Evolutionary conservation across 306 rosid genomes (phyloP).

Genomic region (Sophora flavescens): DNA sequence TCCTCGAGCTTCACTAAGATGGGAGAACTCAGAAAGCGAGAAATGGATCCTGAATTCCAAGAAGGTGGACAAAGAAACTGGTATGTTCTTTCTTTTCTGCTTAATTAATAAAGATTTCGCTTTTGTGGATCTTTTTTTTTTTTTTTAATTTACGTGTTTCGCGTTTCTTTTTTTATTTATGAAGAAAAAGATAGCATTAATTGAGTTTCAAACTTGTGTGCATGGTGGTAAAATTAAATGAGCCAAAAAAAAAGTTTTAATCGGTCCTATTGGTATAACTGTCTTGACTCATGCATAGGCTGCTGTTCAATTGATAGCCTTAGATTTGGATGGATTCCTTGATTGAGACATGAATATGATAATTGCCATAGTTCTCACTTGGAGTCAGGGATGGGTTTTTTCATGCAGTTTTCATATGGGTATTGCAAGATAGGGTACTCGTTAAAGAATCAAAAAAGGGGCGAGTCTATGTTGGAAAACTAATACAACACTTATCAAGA

Average conservation of each 20-base stretch:
- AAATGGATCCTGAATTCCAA: conserved; percentile 80
- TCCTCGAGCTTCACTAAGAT: conserved; percentile 82
- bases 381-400: not conserved
- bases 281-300: not conserved
- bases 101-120: not conserved
- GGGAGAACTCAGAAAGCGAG: conserved; percentile 77
- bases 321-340: conserved; percentile 2
- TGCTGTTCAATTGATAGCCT: not conserved
- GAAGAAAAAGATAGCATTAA: not conserved
- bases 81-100: conserved; percentile 42
- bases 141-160: not conserved
- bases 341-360: conserved; percentile 16
- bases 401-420: not conserved
- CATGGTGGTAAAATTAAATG: too few relatives aligned
- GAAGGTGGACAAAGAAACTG: conserved; percentile 97
- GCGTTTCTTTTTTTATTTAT: too few relatives aligned
- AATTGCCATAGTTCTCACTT: not conserved
- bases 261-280: not conserved
- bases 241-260: too few relatives aligned
- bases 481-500: too few relatives aligned
- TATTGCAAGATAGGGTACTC: too few relatives aligned
- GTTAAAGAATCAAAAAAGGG: too few relatives aligned
- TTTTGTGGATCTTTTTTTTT: not conserved
- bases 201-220: too few relatives aligned
- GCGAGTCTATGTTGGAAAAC: too few relatives aligned